Evolutionary conservation across 2,329 filamentous ascomycete genomes (phyloP).

Genomic region (Lecanicillium sp.): DNA sequence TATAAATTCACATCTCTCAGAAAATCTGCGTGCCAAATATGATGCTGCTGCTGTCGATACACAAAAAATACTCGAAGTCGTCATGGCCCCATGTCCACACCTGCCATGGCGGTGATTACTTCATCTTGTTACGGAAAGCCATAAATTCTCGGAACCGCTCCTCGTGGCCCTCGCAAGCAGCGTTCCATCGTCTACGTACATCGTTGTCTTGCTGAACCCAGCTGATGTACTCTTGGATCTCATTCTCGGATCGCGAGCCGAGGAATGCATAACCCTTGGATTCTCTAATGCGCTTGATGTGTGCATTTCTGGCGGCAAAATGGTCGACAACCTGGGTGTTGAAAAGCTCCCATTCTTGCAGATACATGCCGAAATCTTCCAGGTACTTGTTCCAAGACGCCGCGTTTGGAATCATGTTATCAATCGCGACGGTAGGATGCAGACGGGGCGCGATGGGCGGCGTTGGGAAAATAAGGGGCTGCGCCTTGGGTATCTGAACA

Average conservation of each 20-base stretch:
- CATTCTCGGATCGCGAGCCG: constrained; percentile 34
- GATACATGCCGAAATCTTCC: constrained; percentile 47
- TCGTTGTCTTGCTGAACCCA: constrained; percentile 59
- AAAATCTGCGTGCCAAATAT: background rate
- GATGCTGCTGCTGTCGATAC: background rate
- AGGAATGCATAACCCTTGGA: constrained; percentile 42
- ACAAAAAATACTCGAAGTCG: background rate
- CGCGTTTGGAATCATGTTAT: constrained; percentile 37
- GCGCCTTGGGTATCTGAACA: constrained; percentile 27
- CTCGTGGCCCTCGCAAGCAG: constrained; percentile 55
- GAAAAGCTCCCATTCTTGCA: constrained; percentile 43
- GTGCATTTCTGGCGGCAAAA: constrained; percentile 45
- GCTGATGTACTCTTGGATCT: constrained; percentile 51
- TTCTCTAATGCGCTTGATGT: constrained; percentile 33
- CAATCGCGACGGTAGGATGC: constrained; percentile 36
- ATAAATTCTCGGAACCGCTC: constrained; percentile 53
- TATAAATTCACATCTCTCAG: background rate
- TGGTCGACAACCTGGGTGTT: constrained; percentile 50
- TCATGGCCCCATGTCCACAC: background rate
- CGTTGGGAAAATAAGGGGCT: constrained; percentile 39
- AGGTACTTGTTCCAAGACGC: constrained; percentile 46
- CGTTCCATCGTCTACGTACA: constrained; percentile 55
- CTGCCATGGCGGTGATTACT: constrained; percentile 19
- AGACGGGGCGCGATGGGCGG: constrained; percentile 45
- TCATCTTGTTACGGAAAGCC: constrained; percentile 40